These are phyloP conservation scores for Clitopilus hobsonii DNA, from an alignment of 768 basidiomycete species.

Conservation along the genomic window DNA sequence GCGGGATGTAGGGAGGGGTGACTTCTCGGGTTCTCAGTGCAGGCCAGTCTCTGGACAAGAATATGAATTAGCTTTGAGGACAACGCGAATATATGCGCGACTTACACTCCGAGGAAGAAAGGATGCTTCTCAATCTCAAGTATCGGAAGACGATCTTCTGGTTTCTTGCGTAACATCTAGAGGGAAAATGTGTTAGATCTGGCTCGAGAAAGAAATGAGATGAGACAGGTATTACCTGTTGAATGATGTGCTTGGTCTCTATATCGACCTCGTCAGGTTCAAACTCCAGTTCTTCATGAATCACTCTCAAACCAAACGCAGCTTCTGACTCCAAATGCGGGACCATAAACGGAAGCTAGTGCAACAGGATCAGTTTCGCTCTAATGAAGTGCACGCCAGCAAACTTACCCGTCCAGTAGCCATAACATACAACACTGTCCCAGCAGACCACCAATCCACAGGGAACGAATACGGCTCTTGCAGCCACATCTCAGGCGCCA, in stretches of 20 bases:
- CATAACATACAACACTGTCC: background rate
- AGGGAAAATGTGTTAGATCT: background rate
- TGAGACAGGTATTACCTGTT: background rate
- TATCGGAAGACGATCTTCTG: background rate
- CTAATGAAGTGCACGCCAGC: background rate
- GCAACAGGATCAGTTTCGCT: background rate
- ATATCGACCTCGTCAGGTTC: background rate
- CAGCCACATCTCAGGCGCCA: background rate
- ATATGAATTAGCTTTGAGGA: background rate
- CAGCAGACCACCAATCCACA: constrained; percentile 1
- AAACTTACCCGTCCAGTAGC: background rate
- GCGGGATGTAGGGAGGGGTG: background rate
- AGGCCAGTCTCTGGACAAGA: background rate
- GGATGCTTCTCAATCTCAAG: background rate
- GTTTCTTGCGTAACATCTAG: background rate
- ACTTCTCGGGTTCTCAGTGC: background rate
- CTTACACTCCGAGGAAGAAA: background rate
- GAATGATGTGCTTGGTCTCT: background rate
- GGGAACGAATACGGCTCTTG: background rate
- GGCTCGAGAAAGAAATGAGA: background rate
- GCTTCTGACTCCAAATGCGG: background rate
- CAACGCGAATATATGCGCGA: background rate
- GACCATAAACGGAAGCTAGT: background rate
- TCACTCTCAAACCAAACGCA: background rate
- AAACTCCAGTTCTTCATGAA: background rate